A percentile compares a stretch with the other conserved stretches of the same genome.
These are phyloP conservation scores for Ophiocordyceps polyrhachis-furcata DNA, from an alignment of 2,329 filamentous ascomycete species.

Conservation along the genomic window DNA sequence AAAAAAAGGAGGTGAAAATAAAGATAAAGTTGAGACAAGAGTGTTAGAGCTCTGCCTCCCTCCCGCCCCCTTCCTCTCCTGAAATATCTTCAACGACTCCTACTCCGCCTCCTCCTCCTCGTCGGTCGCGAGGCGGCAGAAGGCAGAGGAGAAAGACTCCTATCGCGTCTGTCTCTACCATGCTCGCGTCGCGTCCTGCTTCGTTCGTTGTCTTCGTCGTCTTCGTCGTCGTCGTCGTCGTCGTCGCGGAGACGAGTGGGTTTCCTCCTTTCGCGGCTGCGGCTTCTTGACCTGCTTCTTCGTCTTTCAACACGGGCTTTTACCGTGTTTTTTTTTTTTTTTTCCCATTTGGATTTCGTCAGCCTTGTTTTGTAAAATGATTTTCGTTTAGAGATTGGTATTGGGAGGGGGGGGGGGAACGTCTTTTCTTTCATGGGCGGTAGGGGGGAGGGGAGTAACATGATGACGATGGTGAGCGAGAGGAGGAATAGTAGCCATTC, in stretches of 20 bases:
- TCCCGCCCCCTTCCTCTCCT: no score
- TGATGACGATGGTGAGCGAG: no score
- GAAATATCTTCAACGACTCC: no score
- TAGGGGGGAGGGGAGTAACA: no score
- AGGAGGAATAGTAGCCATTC: neutral
- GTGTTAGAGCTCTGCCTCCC: no score
- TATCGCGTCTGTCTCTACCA: neutral
- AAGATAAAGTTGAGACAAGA: neutral
- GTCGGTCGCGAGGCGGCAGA: no score
- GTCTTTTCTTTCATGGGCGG: no score
- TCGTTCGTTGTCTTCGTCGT: neutral
- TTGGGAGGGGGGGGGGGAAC: neutral
- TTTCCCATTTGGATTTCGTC: no score
- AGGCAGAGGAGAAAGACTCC: neutral
- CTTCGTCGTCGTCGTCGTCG: no score
- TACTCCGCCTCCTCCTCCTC: no score
- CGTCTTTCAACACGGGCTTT: slow-evolving; percentile 22
- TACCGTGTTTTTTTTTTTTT: neutral
- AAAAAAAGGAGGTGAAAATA: neutral
- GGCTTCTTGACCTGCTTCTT: slow-evolving; percentile 16
- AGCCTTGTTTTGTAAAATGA: no score
- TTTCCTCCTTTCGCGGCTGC: slow-evolving; percentile 11
- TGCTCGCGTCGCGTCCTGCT: neutral
- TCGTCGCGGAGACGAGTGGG: slow-evolving; percentile 12
- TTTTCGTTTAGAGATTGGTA: neutral